Evolutionary conservation across 2,329 filamentous ascomycete species (phyloP), one percentile per base, ranked within the genome.

Genomic region (Oidium heveae): DNA sequence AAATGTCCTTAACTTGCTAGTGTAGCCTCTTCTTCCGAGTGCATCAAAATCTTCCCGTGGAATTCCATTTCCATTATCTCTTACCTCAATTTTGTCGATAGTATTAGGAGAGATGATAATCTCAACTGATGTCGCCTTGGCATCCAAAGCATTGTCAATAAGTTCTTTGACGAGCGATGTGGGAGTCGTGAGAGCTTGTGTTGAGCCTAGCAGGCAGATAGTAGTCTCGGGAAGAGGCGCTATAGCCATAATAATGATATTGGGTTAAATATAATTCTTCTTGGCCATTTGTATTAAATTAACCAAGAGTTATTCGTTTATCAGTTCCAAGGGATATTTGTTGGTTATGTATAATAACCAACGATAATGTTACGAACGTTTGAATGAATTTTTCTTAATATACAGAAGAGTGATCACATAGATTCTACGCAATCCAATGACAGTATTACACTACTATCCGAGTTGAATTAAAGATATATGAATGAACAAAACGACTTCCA

Each of bases 31-130:
- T 54, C 73, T 73, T n/a, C 80, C 82, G 1, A 86, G 70, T 5
- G 72, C 64, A 16, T 73, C 66, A 39, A 79, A 76, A 63, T 87
- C 82, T 28, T 74, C 72, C 0, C 71, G 65, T 16, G 70, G 68
- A 57, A 89, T 84, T 13, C 84, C 84, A 55, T 73, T 69, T n/a
- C 84, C 84, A 66, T 87, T 84, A 64, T 86, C 82, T 47, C 76
- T 74, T 52, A 87, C 76, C 61, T 83, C 76, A 39, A 89, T 74
- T 54, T 72, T 74, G 64, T 84, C 79, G 54, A 87, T 64, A 0
- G 80, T 80, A 62, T 87, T 80, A 44, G 71, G 61, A 4, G 80
- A 75, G 15, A 86, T 70, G 32, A 76, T 68, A 24, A 88, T 68
- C 54, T 83, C 76, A 56, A 89, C 70, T 1, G 72, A 73, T 1